Percentiles rank a stretch among this genome's conserved stretches.
These are phyloP conservation scores for Musa balbisiana DNA, from an alignment of 202 grass and related monocot species.

Conservation along the genomic window DNA sequence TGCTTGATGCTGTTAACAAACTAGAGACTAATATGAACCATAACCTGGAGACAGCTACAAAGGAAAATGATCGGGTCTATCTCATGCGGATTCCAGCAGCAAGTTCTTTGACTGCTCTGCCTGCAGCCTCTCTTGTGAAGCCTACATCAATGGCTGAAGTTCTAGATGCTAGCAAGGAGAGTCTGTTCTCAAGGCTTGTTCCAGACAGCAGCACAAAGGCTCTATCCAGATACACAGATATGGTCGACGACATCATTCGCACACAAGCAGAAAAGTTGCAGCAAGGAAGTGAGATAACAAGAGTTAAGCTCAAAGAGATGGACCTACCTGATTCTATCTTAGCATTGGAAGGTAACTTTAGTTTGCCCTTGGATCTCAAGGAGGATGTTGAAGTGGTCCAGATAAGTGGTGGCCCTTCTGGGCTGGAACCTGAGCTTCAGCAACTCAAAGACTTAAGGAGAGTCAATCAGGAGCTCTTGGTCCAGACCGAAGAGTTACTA, in stretches of 20 bases:
- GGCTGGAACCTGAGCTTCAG: conserved; percentile 77
- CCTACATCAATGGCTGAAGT: conserved; percentile 55
- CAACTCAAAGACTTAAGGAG: conserved; percentile 89
- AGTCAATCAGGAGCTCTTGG: conserved; percentile 80
- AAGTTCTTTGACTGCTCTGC: conserved; percentile 53
- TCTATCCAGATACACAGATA: conserved; percentile 95
- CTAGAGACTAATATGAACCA: conserved; percentile 71
- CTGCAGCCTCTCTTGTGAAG: conserved; percentile 77
- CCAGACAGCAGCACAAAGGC: conserved; percentile 95
- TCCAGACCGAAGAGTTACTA: conserved; percentile 85
- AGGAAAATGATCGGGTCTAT: conserved; percentile 92
- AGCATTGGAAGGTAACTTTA: conserved; percentile 86
- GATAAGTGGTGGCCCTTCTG: conserved; percentile 80
- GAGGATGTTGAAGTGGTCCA: conserved; percentile 91
- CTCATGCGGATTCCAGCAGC: conserved; percentile 84
- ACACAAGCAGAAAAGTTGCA: conserved; percentile 89
- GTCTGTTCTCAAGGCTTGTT: conserved; percentile 78
- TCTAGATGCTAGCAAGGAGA: conserved; percentile 90
- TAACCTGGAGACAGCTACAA: conserved; percentile 71
- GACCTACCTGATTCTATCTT: conserved; percentile 94
- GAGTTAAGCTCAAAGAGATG: conserved; percentile 97
- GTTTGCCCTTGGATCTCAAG: conserved; percentile 71
- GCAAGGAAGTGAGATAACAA: conserved; percentile 89
- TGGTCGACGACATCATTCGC: conserved; percentile 84
- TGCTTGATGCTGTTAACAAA: conserved; percentile 65